Percentiles rank a stretch among this genome's conserved stretches.
Evolutionary conservation across 495 filamentous ascomycete genomes (phyloP).

Genomic region (Penicillium cataractarum): DNA sequence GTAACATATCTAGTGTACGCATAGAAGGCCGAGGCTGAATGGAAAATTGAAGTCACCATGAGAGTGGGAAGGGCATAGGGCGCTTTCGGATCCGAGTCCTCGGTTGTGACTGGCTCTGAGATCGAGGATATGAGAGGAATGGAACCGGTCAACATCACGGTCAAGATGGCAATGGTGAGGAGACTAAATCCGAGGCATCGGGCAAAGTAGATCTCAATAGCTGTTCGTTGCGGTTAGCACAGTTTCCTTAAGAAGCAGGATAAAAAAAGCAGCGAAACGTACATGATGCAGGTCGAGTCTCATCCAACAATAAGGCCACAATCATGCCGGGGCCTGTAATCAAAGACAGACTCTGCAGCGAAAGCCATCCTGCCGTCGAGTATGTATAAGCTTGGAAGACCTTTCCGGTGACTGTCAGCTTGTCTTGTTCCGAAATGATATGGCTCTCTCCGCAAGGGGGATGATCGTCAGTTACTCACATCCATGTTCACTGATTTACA

Average conservation of each 20-base stretch:
- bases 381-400: constrained; percentile 70
- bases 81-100: constrained; percentile 57
- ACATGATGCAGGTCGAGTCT: constrained; percentile 59
- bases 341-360: constrained; percentile 66
- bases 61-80: constrained; percentile 73
- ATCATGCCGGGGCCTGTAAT: constrained; percentile 69
- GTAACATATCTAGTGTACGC: constrained; percentile 64
- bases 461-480: constrained; percentile 12
- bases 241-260: not conserved
- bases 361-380: constrained; percentile 66
- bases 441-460: not conserved
- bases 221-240: constrained; percentile 30
- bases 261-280: constrained; percentile 22
- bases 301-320: constrained; percentile 60
- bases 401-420: constrained; percentile 32
- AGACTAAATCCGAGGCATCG: constrained; percentile 69
- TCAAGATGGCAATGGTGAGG: constrained; percentile 65
- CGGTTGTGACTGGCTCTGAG: constrained; percentile 44
- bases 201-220: constrained; percentile 74
- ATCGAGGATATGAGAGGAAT: constrained; percentile 66
- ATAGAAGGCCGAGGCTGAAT: constrained; percentile 65
- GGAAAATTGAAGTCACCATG: constrained; percentile 67
- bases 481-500: constrained; percentile 17
- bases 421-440: not conserved
- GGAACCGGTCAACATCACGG: constrained; percentile 71